Evolutionary conservation across 306 rosid species (phyloP), one percentile per base, ranked within the genome.

Genomic region (Fragaria ananassa): DNA sequence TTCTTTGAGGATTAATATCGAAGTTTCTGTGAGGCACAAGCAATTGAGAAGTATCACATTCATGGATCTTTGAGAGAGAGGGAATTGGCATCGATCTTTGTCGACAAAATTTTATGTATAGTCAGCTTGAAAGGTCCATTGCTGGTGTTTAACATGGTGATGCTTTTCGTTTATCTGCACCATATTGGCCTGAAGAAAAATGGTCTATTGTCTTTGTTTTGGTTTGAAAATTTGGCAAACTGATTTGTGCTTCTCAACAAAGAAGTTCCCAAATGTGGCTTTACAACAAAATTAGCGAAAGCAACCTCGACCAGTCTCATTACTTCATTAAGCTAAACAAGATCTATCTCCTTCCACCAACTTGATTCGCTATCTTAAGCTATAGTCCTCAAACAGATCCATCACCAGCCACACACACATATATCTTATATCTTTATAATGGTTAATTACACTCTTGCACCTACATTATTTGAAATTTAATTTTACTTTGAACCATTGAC

Each of bases 221-320:
- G 50, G 56, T 83, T 27, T 39, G 60, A n/a, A 62, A 82, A 80
- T 69, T 25, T 34, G 80, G 83, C 44, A 87, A 79, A 31, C 82
- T 78, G 82, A 83, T 81, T 57, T 25, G 76, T 45, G 69, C 79
- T 62, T 64, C 80, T 81, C 83, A 77, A 78, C 81, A 78, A 3
- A 44, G 74, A 82, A 71, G 79, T 76, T 68, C 72, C 8, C 47
- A 79, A 66, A 70, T 78, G 78, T 85, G 86, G 80, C 86, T 82
- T 81, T 1, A 79, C 78, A 79, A 68, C 65, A 65, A 85, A 78
- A 71, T 58, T 78, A 81, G 79, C 69, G 86, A 89, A 85, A 89
- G 88, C 85, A 81, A 85, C 88, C 76, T 74, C 60, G 61, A 70
- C 70, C 70, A 83, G 81, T 85, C 78, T 81, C 79, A 75, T 61